phyloP scores from a whole-genome alignment of 345 rosid genomes.

The Durio zibethinus region DNA sequence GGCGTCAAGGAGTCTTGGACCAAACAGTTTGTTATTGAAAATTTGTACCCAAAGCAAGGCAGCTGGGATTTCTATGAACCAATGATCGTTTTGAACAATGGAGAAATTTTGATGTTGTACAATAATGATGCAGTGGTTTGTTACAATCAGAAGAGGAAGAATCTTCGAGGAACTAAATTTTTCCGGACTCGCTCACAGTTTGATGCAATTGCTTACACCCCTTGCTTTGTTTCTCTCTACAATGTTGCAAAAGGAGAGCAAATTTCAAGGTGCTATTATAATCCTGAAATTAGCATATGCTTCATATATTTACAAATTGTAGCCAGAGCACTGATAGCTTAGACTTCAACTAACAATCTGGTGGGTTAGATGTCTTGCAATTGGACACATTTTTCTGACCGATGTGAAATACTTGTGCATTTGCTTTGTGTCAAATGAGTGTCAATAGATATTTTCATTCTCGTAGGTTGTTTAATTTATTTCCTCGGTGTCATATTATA shows the following conservation, averaged over 20 bases:
- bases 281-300: background rate
- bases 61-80: slow-evolving; percentile 15
- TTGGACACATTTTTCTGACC: background rate
- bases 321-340: background rate
- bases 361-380: background rate
- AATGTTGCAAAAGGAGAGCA: slow-evolving; percentile 12
- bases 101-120: slow-evolving; percentile 16
- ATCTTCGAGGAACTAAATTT: background rate
- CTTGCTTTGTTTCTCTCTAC: slow-evolving; percentile 12
- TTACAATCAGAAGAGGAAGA: slow-evolving; percentile 5
- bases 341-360: background rate
- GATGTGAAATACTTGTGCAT: background rate
- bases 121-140: slow-evolving; percentile 4
- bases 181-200: slow-evolving; percentile 6
- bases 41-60: slow-evolving; percentile 8
- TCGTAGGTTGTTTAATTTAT: background rate
- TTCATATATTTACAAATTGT: background rate
- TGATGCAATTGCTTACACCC: slow-evolving; percentile 11
- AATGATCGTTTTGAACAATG: slow-evolving; percentile 7
- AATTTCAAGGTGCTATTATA: slow-evolving; percentile 1
- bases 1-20: slow-evolving; percentile 22
- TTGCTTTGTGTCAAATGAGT: background rate
- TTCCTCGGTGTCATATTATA: background rate
- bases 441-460: background rate
- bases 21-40: slow-evolving; percentile 14